Evolutionary conservation across 148 eudicot genomes (phyloP).

Genomic region (Camellia lanceoleosa): DNA sequence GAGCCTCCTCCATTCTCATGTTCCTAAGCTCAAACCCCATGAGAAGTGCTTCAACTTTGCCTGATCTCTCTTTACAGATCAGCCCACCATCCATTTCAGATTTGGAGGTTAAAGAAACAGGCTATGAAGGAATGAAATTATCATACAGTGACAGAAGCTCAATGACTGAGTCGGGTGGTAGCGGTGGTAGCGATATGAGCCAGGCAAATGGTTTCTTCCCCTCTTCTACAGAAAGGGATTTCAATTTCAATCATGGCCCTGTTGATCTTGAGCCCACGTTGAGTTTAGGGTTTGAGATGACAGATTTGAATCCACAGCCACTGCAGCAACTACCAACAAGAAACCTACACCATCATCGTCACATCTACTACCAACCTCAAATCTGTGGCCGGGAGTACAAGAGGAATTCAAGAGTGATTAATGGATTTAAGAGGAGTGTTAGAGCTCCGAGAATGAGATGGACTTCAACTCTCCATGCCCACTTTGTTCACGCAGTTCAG

Average conservation of each 20-base stretch:
- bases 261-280: constrained; percentile 28
- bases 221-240: background rate
- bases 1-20: no score
- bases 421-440: constrained; percentile 50
- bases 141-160: constrained; percentile 31
- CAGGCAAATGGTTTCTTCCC: constrained; percentile 33
- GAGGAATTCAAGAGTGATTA: constrained; percentile 45
- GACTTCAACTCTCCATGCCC: constrained; percentile 96
- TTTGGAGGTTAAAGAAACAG: constrained; percentile 14
- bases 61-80: constrained; percentile 78
- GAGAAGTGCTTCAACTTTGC: constrained; percentile 17
- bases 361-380: constrained; percentile 35
- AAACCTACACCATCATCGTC: constrained; percentile 14
- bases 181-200: constrained; percentile 50
- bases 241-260: background rate
- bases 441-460: constrained; percentile 98
- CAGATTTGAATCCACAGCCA: constrained; percentile 11
- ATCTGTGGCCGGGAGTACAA: constrained; percentile 53
- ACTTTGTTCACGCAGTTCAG: constrained; percentile 94
- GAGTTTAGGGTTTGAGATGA: constrained; percentile 48
- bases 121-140: constrained; percentile 15
- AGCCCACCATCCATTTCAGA: constrained; percentile 49
- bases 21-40: constrained; percentile 22
- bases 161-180: constrained; percentile 33
- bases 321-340: background rate